A percentile compares a stretch with the other conserved stretches of the same genome.
Conservation (phyloP, 2,329 filamentous ascomycete species). For the Ceratocystis harringtonii region DNA sequence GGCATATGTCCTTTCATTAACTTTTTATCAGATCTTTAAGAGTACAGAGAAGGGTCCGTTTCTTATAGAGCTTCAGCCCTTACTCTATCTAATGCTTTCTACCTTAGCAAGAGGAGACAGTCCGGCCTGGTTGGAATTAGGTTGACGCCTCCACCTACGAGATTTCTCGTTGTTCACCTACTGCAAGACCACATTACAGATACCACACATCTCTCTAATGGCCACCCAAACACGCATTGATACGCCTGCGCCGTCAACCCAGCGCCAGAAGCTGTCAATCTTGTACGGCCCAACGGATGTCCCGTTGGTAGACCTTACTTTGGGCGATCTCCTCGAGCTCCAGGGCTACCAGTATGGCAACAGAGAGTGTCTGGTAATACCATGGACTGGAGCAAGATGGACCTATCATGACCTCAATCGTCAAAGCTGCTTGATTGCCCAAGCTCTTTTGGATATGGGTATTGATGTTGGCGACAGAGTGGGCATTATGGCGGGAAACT, state of each 20-base stretch:
- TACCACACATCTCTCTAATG: slow-evolving; percentile 6
- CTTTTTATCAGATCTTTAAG: slow-evolving; percentile 3
- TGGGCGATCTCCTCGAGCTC: slow-evolving; percentile 56
- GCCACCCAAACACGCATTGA: slow-evolving; percentile 18
- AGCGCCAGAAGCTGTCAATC: slow-evolving; percentile 36
- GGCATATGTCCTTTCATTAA: not conserved
- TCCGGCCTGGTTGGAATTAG: not conserved
- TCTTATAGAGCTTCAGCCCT: not conserved
- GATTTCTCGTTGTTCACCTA: not conserved
- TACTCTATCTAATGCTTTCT: too few species aligned
- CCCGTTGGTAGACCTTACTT: slow-evolving; percentile 53
- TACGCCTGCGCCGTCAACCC: slow-evolving; percentile 22
- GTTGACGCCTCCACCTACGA: not conserved
- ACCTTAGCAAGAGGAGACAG: not conserved
- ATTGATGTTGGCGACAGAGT: slow-evolving; percentile 54
- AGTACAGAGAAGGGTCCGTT: not conserved
- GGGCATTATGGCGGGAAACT: slow-evolving; percentile 62
- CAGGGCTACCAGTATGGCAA: slow-evolving; percentile 51
- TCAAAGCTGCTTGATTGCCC: slow-evolving; percentile 45
- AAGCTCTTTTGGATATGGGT: slow-evolving; percentile 51
- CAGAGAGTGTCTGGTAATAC: slow-evolving; percentile 55
- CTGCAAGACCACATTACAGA: not conserved
- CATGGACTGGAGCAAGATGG: slow-evolving; percentile 64
- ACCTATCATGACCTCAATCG: slow-evolving; percentile 51
- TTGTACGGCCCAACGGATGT: slow-evolving; percentile 55